A percentile compares a stretch with the other conserved stretches of the same genome.
Evolutionary conservation across 139 green algal genomes (phyloP).

Genomic region (Tetradesmus lagerheimii): DNA sequence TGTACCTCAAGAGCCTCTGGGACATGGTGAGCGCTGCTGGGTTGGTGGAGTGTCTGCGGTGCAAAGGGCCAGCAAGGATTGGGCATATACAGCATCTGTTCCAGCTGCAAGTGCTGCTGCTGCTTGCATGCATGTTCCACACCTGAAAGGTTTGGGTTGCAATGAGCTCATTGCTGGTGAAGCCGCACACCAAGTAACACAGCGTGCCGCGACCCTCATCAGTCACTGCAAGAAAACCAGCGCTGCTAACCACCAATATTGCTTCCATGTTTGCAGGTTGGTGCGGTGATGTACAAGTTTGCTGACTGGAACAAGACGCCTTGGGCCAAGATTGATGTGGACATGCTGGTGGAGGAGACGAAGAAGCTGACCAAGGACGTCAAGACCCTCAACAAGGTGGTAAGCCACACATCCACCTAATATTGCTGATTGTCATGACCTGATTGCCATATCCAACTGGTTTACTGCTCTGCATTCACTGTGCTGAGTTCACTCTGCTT

Average conservation of each 20-base stretch:
- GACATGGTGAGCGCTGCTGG: constrained; percentile 71
- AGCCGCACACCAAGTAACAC: too few relatives aligned
- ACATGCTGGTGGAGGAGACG: constrained; percentile 87
- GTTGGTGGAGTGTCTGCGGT: background rate
- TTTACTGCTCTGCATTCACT: too few relatives aligned
- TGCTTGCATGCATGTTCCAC: background rate
- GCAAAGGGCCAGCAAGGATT: background rate
- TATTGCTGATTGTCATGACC: too few relatives aligned
- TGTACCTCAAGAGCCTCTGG: constrained; percentile 88
- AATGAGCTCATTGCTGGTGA: too few relatives aligned
- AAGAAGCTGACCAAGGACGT: constrained; percentile 91
- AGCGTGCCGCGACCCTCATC: too few relatives aligned
- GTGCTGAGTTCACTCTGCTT: too few relatives aligned
- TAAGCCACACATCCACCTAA: background rate
- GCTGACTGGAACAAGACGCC: constrained; percentile 84
- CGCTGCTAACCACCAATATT: background rate
- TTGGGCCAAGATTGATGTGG: constrained; percentile 92
- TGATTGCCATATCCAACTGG: too few relatives aligned
- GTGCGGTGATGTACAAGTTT: constrained; percentile 87
- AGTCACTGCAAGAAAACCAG: background rate
- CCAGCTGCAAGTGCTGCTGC: background rate
- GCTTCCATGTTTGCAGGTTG: constrained; percentile 50
- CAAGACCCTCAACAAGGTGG: constrained; percentile 52
- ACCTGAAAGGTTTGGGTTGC: too few relatives aligned
- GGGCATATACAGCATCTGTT: background rate